Base-by-base conservation (phyloP, 805 yeast genomes). In the Candida krabiensis region DNA sequence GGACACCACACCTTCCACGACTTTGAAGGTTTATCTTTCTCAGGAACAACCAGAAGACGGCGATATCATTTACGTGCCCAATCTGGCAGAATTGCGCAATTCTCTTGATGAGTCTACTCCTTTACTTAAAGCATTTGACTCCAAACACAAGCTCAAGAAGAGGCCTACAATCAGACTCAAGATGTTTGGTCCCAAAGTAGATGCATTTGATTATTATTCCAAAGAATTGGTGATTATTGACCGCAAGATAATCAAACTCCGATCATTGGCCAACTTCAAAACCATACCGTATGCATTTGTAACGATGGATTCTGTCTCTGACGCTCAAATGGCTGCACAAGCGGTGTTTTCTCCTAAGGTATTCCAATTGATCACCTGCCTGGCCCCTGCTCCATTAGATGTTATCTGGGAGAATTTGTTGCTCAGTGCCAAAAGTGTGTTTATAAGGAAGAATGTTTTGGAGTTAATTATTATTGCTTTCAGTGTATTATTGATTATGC, bases 321-420 rank as follows among this genome's bases (percentile, higher is more conserved):
- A 86, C 57, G 98, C 99, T 1, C 99, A 93, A 60, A 84, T 93
- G 89, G 87, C 95, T 4, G 96, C 98, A 0, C 99, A 93, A 61
- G 93, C 98, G 0, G 87, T 91, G 0, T 66, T 93, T 39, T 96
- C 93, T 49, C 97, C 98, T 0, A 77, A 84, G 42, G 87, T 90
- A 3, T 83, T 86, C 58, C 87, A 83, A 41, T 70, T 93, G 38
- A 86, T 89, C 24, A 86, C 96, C 5, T 71, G 75, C 30, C 65
- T 90, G 40, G 99, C 99, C 0, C 98, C 99, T 0, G 95, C 98
- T 0, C 98, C 99, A 2, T 87, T 86, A 52, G 99, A 93, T 58
- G 81, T 93, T 22, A 79, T 86, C 33, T 93, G 99, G 99, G 61
- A 67, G 12, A 74, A 72, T 56, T 63, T 77, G 47, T 62, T 64